Evolutionary conservation across 1,139 yeast genomes (phyloP).

Genomic region (Diutina pseudorugosa): DNA sequence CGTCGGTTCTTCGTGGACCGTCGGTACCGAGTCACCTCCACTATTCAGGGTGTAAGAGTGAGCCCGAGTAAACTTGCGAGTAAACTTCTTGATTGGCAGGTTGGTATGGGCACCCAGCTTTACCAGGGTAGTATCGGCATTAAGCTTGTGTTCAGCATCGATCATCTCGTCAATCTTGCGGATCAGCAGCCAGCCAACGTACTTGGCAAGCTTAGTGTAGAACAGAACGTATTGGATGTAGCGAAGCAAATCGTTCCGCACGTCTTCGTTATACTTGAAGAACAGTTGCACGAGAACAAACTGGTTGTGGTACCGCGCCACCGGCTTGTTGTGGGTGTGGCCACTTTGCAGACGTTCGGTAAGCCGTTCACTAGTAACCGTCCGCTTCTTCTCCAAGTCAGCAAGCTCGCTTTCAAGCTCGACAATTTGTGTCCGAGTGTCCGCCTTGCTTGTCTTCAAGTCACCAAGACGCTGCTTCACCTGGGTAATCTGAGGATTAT

Average conservation of each 20-base stretch:
- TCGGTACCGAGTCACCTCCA: background rate
- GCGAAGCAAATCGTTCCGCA: conserved; percentile 23
- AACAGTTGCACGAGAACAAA: conserved; percentile 29
- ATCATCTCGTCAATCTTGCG: conserved; percentile 16
- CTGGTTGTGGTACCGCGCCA: conserved; percentile 25
- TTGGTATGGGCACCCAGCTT: background rate
- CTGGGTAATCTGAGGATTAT: background rate
- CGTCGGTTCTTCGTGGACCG: background rate
- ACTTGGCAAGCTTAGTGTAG: conserved; percentile 17
- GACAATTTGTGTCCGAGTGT: background rate
- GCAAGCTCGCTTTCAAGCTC: background rate
- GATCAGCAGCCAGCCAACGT: conserved; percentile 26
- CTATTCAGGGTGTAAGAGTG: background rate
- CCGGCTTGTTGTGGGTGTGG: conserved; percentile 1
- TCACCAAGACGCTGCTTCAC: background rate
- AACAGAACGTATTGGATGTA: conserved; percentile 30
- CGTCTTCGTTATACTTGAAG: conserved; percentile 30
- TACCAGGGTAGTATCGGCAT: background rate
- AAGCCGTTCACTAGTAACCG: background rate
- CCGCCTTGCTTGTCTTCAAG: background rate
- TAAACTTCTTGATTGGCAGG: background rate
- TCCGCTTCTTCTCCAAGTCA: background rate
- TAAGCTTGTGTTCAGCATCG: background rate
- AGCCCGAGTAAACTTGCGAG: background rate
- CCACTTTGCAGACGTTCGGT: background rate